These are phyloP conservation scores for Simmondsia chinensis DNA, from an alignment of 148 eudicot species.

Conservation along the genomic window DNA sequence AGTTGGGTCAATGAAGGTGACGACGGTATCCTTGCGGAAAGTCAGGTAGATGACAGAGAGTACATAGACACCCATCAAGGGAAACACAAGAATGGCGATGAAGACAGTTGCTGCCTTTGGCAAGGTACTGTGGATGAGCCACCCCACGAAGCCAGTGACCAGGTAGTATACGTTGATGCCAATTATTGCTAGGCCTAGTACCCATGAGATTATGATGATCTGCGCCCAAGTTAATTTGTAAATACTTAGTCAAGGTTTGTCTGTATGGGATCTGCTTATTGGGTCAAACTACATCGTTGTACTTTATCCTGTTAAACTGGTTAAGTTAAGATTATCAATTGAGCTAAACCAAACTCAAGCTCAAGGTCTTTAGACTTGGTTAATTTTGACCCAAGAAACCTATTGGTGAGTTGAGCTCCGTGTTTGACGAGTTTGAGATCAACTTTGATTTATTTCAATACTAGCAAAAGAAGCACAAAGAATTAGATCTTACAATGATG, in stretches of 20 bases:
- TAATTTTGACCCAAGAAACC: too few species aligned
- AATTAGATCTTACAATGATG: conserved; percentile 28
- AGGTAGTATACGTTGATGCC: conserved; percentile 9
- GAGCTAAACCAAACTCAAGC: too few species aligned
- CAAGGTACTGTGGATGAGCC: neutral
- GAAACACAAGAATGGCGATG: conserved; percentile 1
- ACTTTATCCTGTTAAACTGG: too few species aligned
- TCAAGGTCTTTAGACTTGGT: too few species aligned
- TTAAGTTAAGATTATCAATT: too few species aligned
- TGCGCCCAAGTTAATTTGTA: neutral
- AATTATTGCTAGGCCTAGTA: conserved; percentile 2
- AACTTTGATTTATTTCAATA: too few species aligned
- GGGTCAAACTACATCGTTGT: too few species aligned
- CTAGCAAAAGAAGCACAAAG: neutral
- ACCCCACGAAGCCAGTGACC: neutral
- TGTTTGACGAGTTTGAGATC: too few species aligned
- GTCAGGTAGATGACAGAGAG: neutral
- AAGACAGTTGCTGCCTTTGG: neutral
- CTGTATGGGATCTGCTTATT: neutral
- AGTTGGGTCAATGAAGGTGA: neutral
- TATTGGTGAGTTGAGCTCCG: too few species aligned
- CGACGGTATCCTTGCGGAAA: neutral
- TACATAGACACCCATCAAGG: conserved; percentile 2
- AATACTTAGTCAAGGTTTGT: neutral
- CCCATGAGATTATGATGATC: conserved; percentile 5